Base-by-base conservation (phyloP, 306 rosid species). In the Lupinus albus region DNA sequence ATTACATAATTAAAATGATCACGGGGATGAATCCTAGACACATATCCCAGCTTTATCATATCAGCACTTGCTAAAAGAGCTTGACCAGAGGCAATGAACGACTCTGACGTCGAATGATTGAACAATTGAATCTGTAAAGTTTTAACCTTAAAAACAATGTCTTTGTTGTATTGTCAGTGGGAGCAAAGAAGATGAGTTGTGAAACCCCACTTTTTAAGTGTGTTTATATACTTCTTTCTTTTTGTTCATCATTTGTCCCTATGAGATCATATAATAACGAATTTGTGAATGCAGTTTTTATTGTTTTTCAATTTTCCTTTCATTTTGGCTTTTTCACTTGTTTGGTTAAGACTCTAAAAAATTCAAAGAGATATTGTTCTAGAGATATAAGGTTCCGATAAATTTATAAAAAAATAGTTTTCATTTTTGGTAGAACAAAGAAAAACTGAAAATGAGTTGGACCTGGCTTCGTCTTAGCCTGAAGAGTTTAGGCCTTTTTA, bases 1-100 rank as follows among this genome's bases (percentile, higher is more conserved):
- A 92, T 92, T 2, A 83, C 98, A 75, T 92, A 96, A 76, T 92
- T 92, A 30, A 86, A 89, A 68, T 87, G 96, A 79, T 92, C 95
- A 1, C 96, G 92, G 18, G 98, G 98, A 80, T 92, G 98, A 68
- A 92, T 95, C 77, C 98, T 47, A 2, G 98, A 89, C 33, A 92
- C 98, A 58, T 83, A 92, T 2, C 98, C 96, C 83, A 92, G 62
- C 77, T 92, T 92, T 96, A 92, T 92, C 91, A 89, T 68, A 77
- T 92, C 98, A 0, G 98, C 98, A 20, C 91, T 78, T 0, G 87
- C 95, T 66, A 92, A 60, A 14, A 92, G 82, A 12, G 96, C 98
- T 32, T 92, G 98, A 2, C 95, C 89, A 16, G 98, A n/a, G n/a
- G n/a, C n/a, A n/a, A n/a, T n/a, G 92, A 1, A 89, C 96, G 10